Conservation (phyloP, 139 green algal genomes). For the Chlorella sorokiniana region DNA sequence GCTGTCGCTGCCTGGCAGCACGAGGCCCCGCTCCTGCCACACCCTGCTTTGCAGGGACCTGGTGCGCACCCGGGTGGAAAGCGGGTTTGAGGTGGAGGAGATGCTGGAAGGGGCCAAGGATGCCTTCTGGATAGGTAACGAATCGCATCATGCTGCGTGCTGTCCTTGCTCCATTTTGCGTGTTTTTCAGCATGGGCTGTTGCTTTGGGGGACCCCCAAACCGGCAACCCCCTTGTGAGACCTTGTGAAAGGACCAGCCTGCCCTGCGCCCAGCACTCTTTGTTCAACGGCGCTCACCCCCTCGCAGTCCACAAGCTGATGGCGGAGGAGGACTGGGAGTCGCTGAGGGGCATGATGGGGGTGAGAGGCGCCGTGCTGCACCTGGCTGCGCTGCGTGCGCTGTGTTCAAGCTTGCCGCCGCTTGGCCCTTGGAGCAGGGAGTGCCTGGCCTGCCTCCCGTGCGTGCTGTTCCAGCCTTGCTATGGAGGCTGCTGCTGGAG, state of each 20-base stretch:
- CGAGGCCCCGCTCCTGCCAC: not conserved
- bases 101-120: slow-evolving; percentile 38
- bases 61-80: slow-evolving; percentile 18
- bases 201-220: no score
- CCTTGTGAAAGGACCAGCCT: not conserved
- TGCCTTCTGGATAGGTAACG: slow-evolving; percentile 20
- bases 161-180: not conserved
- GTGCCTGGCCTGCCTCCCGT: not conserved
- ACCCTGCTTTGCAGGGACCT: not conserved
- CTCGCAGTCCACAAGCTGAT: slow-evolving; percentile 26
- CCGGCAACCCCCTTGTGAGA: not conserved
- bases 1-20: no score
- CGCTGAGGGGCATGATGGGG: slow-evolving; percentile 28
- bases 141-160: not conserved
- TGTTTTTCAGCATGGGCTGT: not conserved
- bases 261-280: no score
- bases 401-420: not conserved
- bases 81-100: slow-evolving; percentile 29
- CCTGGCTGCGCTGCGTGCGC: not conserved
- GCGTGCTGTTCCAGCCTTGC: not conserved
- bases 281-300: not conserved
- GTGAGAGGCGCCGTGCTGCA: not conserved
- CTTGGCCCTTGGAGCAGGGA: no score
- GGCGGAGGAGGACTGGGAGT: slow-evolving; percentile 28
- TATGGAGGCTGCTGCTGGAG: not conserved